Percentiles rank a stretch among this genome's conserved stretches.
Conservation (phyloP, 2,329 filamentous ascomycete genomes). For the Venturia oleaginea region DNA sequence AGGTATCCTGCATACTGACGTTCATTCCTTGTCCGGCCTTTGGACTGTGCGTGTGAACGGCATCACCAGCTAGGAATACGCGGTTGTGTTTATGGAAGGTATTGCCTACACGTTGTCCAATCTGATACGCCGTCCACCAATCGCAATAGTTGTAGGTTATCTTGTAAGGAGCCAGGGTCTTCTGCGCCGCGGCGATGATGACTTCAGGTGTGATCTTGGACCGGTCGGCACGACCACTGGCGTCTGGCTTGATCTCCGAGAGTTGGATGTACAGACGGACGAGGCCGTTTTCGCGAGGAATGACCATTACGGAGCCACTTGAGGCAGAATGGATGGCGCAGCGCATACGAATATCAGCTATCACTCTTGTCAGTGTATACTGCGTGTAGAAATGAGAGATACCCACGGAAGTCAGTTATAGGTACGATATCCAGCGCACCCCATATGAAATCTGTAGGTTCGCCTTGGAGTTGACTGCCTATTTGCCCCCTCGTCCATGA, state of each 20-base stretch:
- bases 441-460: slow-evolving; percentile 46
- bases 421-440: slow-evolving; percentile 39
- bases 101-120: slow-evolving; percentile 55
- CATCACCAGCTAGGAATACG: slow-evolving; percentile 64
- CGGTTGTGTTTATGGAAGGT: slow-evolving; percentile 47
- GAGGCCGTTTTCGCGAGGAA: slow-evolving; percentile 54
- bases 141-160: slow-evolving; percentile 55
- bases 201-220: slow-evolving; percentile 54
- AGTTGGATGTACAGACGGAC: slow-evolving; percentile 60
- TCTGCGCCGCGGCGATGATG: slow-evolving; percentile 54
- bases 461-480: slow-evolving; percentile 47
- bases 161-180: slow-evolving; percentile 58
- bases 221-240: slow-evolving; percentile 43
- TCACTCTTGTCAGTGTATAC: slow-evolving; percentile 14
- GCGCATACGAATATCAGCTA: slow-evolving; percentile 46
- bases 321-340: slow-evolving; percentile 51
- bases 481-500: slow-evolving; percentile 54
- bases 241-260: slow-evolving; percentile 37
- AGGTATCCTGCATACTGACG: slow-evolving; percentile 58
- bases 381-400: background rate
- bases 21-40: slow-evolving; percentile 68
- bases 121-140: slow-evolving; percentile 58
- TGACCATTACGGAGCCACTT: slow-evolving; percentile 53
- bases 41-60: slow-evolving; percentile 49
- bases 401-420: slow-evolving; percentile 46